Evolutionary conservation across 2,329 filamentous ascomycete species (phyloP), one percentile per base, ranked within the genome.

Genomic region (Rachicladosporium sp.): DNA sequence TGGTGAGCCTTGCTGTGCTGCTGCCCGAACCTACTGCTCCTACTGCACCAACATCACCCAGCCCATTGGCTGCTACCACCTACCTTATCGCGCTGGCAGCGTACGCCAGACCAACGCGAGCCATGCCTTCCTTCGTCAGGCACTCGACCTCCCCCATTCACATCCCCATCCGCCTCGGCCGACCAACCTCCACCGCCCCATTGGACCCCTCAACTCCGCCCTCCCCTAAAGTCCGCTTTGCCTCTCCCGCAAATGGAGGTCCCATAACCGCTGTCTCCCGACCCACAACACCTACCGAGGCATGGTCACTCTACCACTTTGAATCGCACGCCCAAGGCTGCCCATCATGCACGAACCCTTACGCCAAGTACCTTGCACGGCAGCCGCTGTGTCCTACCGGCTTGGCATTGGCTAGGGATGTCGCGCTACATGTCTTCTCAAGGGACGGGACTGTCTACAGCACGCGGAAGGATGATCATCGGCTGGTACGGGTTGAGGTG

Each of bases 281-380:
- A 36, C 62, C 63, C 23, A 51, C 64, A 30, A 62, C 58, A 43
- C 50, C 51, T 4, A 48, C 56, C 32, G 66, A 69, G 53, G 60
- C 58, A 45, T 67, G 65, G 65, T 61, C 62, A 2, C 50, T 65
- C 41, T 66, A 67, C 55, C 53, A 67, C 57, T 69, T 67, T 43
- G 66, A 69, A 49, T 57, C 53, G 43, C 67, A 70, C 53, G 64
- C 65, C 29, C 58, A 59, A 36, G 58, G 57, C 44, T 70, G 67
- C 53, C 51, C 46, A 33, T 54, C 58, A 43, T 70, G 67, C 60
- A 53, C 56, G 48, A 54, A 66, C 46, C 64, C 67, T 2, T 63
- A 64, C 45, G 55, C 63, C 29, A 62, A 63, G 41, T 57, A 63
- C 57, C 57, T 53, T 31, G 45, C 51, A 42, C 59, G 57, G 46